These are phyloP conservation scores for Mucor ambiguus DNA, from an alignment of 371 early-diverging fungal species.

Conservation along the genomic window DNA sequence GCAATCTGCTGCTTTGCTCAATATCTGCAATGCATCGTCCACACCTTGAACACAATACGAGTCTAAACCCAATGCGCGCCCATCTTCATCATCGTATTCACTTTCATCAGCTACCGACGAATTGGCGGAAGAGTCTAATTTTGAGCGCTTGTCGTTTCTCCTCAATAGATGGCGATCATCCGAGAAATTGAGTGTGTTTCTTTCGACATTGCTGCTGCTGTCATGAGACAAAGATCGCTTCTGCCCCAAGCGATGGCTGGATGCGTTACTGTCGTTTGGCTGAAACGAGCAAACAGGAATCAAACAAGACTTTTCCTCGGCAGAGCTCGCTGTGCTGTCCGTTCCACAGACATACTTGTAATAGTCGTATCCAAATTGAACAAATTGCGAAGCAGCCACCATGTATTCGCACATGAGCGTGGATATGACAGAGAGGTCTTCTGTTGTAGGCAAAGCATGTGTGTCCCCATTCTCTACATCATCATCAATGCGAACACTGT, in stretches of 20 bases:
- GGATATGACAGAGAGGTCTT: slow-evolving; percentile 22
- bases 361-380: slow-evolving; percentile 46
- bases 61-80: slow-evolving; percentile 35
- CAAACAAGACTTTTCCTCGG: slow-evolving; percentile 42
- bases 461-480: slow-evolving; percentile 11
- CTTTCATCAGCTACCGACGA: not conserved
- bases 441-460: not conserved
- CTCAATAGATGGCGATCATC: slow-evolving; percentile 8
- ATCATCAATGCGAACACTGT: slow-evolving; percentile 32
- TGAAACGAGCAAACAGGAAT: slow-evolving; percentile 50
- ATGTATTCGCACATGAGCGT: slow-evolving; percentile 51
- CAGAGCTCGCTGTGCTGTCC: slow-evolving; percentile 12
- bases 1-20: slow-evolving; percentile 48
- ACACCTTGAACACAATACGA: slow-evolving; percentile 47
- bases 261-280: slow-evolving; percentile 12
- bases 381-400: slow-evolving; percentile 40
- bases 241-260: not conserved
- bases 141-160: slow-evolving; percentile 16
- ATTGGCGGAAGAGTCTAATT: not conserved
- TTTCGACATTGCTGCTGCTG: not conserved
- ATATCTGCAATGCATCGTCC: slow-evolving; percentile 41
- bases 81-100: slow-evolving; percentile 18
- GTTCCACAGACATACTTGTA: slow-evolving; percentile 44
- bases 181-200: slow-evolving; percentile 16
- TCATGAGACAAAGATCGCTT: not conserved